phyloP scores from a whole-genome alignment of 2,329 filamentous ascomycete species.

The Rhynchosporium graminicola region DNA sequence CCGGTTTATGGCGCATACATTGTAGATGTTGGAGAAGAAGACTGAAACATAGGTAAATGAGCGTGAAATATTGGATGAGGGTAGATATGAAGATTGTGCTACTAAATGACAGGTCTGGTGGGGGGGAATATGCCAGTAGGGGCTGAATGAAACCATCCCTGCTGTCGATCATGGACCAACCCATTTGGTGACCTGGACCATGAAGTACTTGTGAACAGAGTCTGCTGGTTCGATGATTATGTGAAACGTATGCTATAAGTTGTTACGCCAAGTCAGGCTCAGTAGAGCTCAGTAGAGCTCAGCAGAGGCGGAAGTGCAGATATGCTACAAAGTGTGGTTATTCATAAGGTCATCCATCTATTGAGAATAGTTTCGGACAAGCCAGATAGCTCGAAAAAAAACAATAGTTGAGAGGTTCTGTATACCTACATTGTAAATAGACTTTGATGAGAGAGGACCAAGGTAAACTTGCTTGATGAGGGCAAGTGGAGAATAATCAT shows the following conservation, averaged over 20 bases:
- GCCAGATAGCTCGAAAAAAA: too few relatives aligned
- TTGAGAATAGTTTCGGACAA: too few relatives aligned
- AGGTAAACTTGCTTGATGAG: too few relatives aligned
- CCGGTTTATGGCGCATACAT: slow-evolving; percentile 1
- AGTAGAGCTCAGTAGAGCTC: too few relatives aligned
- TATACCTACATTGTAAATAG: too few relatives aligned
- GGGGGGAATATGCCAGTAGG: slow-evolving; percentile 8
- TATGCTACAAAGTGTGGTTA: too few relatives aligned
- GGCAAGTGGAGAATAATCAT: too few relatives aligned
- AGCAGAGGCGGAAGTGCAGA: too few relatives aligned
- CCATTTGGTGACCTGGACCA: not conserved
- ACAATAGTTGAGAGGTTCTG: too few relatives aligned
- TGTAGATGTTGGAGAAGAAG: not conserved
- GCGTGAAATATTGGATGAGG: not conserved
- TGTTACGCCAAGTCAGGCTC: not conserved
- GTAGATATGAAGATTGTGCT: not conserved
- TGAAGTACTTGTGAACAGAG: not conserved
- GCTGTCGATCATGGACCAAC: slow-evolving; percentile 13
- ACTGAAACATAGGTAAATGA: not conserved
- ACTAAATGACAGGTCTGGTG: not conserved
- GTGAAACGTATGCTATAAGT: not conserved
- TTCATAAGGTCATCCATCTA: too few relatives aligned
- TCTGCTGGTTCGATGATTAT: not conserved
- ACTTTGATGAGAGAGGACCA: too few relatives aligned
- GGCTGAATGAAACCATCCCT: slow-evolving; percentile 13